Conservation (phyloP, 1,139 yeast genomes). For the Suhomyces bolitotheri region DNA sequence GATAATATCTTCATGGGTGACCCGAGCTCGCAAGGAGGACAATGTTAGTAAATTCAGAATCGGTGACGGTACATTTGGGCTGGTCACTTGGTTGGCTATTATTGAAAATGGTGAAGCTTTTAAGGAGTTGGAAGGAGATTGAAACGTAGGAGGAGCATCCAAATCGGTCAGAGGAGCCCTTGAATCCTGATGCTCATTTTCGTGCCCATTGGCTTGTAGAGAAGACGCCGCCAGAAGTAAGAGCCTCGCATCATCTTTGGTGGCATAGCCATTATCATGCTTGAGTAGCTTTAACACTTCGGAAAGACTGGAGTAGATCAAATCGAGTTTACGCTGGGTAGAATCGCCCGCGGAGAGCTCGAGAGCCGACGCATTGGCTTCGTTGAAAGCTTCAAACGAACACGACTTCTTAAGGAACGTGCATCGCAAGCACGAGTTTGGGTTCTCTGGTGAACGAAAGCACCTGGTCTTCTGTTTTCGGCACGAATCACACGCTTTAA, state of each 20-base stretch:
- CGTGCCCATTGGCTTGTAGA: not conserved
- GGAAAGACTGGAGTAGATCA: slow-evolving; percentile 34
- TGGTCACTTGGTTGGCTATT: slow-evolving; percentile 35
- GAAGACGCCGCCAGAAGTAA: slow-evolving; percentile 24
- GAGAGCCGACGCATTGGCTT: slow-evolving; percentile 1
- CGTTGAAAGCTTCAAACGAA: slow-evolving; percentile 41
- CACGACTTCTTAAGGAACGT: slow-evolving; percentile 50
- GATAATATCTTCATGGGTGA: slow-evolving; percentile 42
- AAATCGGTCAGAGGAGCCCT: slow-evolving; percentile 1
- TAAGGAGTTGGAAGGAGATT: slow-evolving; percentile 42
- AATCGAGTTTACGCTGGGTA: slow-evolving; percentile 20
- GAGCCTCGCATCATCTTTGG: slow-evolving; percentile 25
- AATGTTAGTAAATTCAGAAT: slow-evolving; percentile 42
- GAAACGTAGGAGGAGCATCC: slow-evolving; percentile 29
- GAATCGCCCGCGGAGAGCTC: not conserved
- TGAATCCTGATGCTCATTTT: not conserved
- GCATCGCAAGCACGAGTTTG: slow-evolving; percentile 57
- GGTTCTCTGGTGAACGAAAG: slow-evolving; percentile 46
- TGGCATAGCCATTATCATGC: slow-evolving; percentile 6
- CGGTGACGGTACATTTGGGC: slow-evolving; percentile 41
- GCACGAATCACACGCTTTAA: slow-evolving; percentile 60
- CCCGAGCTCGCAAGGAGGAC: slow-evolving; percentile 10
- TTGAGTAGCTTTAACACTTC: slow-evolving; percentile 32
- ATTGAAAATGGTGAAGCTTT: slow-evolving; percentile 53
- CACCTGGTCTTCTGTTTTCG: slow-evolving; percentile 66